Evolutionary conservation across 225 moss, liverwort and hornwort genomes (phyloP).

Genomic region (Pseudisothecium myosuroides): DNA sequence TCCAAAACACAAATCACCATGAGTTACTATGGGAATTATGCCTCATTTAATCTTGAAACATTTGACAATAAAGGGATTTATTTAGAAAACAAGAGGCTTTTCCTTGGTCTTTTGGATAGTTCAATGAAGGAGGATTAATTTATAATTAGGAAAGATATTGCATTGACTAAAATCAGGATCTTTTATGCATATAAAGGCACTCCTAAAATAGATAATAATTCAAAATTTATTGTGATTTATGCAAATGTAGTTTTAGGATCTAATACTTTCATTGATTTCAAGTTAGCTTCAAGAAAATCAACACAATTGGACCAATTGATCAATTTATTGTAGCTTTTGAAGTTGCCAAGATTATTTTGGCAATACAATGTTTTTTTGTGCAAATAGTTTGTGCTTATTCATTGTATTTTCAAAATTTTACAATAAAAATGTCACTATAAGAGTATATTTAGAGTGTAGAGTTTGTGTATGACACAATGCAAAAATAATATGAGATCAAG

Average conservation of each 20-base stretch:
- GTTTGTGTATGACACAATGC: not conserved
- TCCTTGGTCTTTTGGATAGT: accelerated
- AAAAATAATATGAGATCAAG: not conserved
- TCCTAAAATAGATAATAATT: not conserved
- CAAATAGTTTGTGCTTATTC: not conserved
- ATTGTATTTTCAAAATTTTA: not conserved
- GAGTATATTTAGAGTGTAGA: too few species aligned
- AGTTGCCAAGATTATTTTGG: not conserved
- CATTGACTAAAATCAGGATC: not conserved
- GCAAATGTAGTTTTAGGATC: not conserved
- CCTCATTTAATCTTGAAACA: too few species aligned
- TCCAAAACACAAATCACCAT: not conserved
- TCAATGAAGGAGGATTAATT: not conserved
- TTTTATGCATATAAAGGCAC: not conserved
- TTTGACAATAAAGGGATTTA: not conserved
- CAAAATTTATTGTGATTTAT: not conserved
- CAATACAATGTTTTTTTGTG: not conserved
- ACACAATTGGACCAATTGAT: not conserved
- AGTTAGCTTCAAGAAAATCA: not conserved
- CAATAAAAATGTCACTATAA: too few species aligned
- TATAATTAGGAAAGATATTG: not conserved
- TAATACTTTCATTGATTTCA: not conserved
- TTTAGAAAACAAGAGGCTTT: not conserved
- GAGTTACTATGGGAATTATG: not conserved
- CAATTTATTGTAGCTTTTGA: not conserved